phyloP scores from a whole-genome alignment of 208 protist genomes.

The Entamoeba invadens region DNA sequence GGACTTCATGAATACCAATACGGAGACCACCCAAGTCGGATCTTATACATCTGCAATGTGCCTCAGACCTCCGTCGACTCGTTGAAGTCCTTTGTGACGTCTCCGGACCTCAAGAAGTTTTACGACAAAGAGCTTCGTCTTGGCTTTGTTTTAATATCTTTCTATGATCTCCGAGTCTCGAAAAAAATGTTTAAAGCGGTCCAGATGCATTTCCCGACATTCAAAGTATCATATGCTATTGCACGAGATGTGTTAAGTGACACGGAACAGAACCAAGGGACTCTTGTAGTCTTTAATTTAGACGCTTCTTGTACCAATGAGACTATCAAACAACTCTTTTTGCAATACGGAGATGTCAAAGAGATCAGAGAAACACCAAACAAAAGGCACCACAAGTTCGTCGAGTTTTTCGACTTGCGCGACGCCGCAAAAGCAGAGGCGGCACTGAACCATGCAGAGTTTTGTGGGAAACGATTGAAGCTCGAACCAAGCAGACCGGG shows the following conservation, averaged over 20 bases:
- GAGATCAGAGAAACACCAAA: slow-evolving; percentile 55
- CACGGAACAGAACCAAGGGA: slow-evolving; percentile 42
- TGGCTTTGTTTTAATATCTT: not conserved
- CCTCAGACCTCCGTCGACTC: not conserved
- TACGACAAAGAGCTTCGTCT: no score
- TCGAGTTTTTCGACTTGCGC: slow-evolving; percentile 51
- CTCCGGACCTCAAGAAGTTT: not conserved
- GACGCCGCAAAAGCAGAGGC: slow-evolving; percentile 39
- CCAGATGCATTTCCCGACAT: not conserved
- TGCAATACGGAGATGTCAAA: slow-evolving; percentile 42
- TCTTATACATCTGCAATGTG: not conserved
- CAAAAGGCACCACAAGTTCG: slow-evolving; percentile 48
- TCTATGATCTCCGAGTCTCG: not conserved
- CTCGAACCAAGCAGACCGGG: slow-evolving; percentile 40
- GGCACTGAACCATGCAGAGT: slow-evolving; percentile 39
- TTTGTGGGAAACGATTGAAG: slow-evolving; percentile 37
- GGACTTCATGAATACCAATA: not conserved
- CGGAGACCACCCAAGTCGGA: not conserved
- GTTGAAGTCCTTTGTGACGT: not conserved
- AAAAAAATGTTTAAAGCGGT: not conserved
- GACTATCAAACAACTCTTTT: slow-evolving; percentile 35
- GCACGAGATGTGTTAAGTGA: not conserved
- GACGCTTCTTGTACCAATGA: slow-evolving; percentile 29
- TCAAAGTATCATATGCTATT: not conserved
- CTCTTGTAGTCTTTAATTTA: slow-evolving; percentile 52